Conservation (phyloP, 192 early-diverging fungal genomes). For the Rhizoclosmatium globosum region DNA sequence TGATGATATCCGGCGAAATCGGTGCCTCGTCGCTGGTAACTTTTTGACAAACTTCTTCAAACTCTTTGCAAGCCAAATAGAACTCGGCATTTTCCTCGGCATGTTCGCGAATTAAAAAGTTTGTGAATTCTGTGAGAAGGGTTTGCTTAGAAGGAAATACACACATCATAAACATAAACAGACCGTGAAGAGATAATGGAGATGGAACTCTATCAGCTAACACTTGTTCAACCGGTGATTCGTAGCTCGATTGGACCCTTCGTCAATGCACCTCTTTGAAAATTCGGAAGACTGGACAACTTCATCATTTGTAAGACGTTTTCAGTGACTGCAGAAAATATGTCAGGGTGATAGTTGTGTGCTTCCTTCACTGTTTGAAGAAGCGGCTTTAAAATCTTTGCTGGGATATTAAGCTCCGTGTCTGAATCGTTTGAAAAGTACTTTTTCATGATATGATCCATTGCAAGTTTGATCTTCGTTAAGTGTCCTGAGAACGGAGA, state of each 20-base stretch:
- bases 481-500: neutral
- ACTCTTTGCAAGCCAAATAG: neutral
- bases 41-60: slow-evolving; percentile 7
- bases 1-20: neutral
- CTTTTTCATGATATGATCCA: slow-evolving; percentile 1
- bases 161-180: neutral
- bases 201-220: slow-evolving; percentile 3
- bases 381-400: slow-evolving; percentile 21
- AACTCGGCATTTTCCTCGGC: neutral
- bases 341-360: slow-evolving; percentile 34
- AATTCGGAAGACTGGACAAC: slow-evolving; percentile 40
- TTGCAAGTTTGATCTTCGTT: neutral
- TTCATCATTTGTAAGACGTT: slow-evolving; percentile 39
- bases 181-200: slow-evolving; percentile 22
- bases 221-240: slow-evolving; percentile 12
- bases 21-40: neutral
- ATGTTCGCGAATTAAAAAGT: slow-evolving; percentile 11
- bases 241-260: slow-evolving; percentile 4
- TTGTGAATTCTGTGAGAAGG: slow-evolving; percentile 1
- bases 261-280: slow-evolving; percentile 29
- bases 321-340: slow-evolving; percentile 33
- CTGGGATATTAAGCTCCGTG: slow-evolving; percentile 42
- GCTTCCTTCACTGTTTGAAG: slow-evolving; percentile 8
- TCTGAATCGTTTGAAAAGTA: slow-evolving; percentile 9
- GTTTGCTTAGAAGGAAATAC: neutral